These are phyloP conservation scores for Conoideocrella luteorostrata DNA, from an alignment of 2,329 filamentous ascomycete genomes.

Conservation along the genomic window DNA sequence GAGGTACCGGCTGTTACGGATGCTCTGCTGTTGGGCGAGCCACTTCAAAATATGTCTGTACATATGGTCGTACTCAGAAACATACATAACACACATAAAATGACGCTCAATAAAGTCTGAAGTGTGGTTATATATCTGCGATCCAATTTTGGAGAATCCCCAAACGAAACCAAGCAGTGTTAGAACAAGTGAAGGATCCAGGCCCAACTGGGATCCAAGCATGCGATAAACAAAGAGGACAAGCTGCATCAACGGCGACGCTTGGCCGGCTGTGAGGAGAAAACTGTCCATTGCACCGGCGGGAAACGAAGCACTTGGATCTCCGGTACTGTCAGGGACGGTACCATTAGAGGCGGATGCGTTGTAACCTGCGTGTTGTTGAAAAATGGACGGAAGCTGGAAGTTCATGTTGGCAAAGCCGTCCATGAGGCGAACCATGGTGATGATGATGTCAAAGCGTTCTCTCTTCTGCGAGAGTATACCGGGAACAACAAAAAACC, in stretches of 20 bases:
- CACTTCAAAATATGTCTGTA: slow-evolving; percentile 54
- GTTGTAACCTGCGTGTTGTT: slow-evolving; percentile 15
- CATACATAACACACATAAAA: slow-evolving; percentile 45
- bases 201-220: slow-evolving; percentile 36
- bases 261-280: slow-evolving; percentile 36
- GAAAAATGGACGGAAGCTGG: slow-evolving; percentile 20
- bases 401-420: slow-evolving; percentile 20
- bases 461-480: background rate
- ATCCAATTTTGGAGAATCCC: slow-evolving; percentile 33
- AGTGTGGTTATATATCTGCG: slow-evolving; percentile 28
- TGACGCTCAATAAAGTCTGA: slow-evolving; percentile 34
- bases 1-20: slow-evolving; percentile 44
- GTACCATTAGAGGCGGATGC: slow-evolving; percentile 13
- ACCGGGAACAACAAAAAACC: no score
- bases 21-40: slow-evolving; percentile 45
- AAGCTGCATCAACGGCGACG: slow-evolving; percentile 34
- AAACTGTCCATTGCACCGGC: slow-evolving; percentile 36
- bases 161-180: slow-evolving; percentile 40
- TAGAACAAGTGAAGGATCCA: slow-evolving; percentile 43
- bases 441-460: background rate
- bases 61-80: slow-evolving; percentile 51
- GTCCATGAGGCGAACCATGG: slow-evolving; percentile 14
- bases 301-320: slow-evolving; percentile 14
- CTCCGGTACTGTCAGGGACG: slow-evolving; percentile 1
- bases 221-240: slow-evolving; percentile 41